Evolutionary conservation across 139 green algal species (phyloP).

Genomic region (Micractinium conductrix): DNA sequence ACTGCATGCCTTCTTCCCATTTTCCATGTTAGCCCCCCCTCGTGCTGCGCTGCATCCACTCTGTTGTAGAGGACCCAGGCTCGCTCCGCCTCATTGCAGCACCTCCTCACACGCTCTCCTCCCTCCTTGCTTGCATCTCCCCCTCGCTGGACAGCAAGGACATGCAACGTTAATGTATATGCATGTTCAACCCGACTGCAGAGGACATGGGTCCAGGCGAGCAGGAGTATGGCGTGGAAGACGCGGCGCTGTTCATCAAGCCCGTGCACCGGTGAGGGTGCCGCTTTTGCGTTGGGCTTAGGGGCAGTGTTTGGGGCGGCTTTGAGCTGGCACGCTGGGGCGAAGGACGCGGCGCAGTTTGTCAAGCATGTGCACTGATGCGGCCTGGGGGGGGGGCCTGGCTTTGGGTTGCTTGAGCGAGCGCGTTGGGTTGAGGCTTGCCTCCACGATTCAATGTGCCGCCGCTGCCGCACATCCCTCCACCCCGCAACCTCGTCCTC

Average conservation of each 20-base stretch:
- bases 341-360: not conserved
- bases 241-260: slow-evolving; percentile 7
- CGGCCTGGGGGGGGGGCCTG: too few species aligned
- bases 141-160: not conserved
- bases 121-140: not conserved
- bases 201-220: not conserved
- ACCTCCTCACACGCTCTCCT: not conserved
- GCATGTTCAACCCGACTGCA: too few species aligned
- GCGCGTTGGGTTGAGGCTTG: too few species aligned
- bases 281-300: not conserved
- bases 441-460: not conserved
- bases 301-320: not conserved
- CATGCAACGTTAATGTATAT: too few species aligned
- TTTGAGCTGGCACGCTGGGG: not conserved
- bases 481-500: too few species aligned
- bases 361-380: too few species aligned
- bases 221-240: not conserved
- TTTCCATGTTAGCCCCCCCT: too few species aligned
- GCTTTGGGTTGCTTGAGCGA: not conserved
- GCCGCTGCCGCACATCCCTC: too few species aligned
- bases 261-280: not conserved
- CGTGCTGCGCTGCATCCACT: too few species aligned
- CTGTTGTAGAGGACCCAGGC: not conserved
- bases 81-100: not conserved
- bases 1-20: too few species aligned